Percentiles rank a stretch among this genome's conserved stretches.
Conservation (phyloP, 805 yeast species). For the Saturnispora quitensis region DNA sequence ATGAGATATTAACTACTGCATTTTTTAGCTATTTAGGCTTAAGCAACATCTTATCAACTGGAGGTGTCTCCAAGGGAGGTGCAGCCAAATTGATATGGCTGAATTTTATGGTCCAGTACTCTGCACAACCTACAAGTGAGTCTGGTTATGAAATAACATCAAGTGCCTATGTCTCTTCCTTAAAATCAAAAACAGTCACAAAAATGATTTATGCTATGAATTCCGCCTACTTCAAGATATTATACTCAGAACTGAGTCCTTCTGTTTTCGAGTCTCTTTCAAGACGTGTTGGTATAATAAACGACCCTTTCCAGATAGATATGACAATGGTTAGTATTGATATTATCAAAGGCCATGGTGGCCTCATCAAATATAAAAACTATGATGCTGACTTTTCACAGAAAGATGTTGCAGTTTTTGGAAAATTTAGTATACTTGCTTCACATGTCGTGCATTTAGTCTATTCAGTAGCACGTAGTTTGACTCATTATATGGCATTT, state of each 20-base stretch:
- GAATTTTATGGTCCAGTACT: slow-evolving; percentile 7
- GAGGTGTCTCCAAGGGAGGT: slow-evolving; percentile 6
- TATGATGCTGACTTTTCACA: background rate
- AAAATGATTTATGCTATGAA: slow-evolving; percentile 1
- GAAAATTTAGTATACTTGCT: background rate
- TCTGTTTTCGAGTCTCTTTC: slow-evolving; percentile 3
- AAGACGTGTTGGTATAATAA: slow-evolving; percentile 8
- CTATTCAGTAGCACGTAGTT: background rate
- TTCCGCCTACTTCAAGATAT: slow-evolving; percentile 1
- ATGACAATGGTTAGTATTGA: slow-evolving; percentile 22
- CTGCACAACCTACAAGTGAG: background rate
- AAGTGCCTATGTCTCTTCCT: background rate
- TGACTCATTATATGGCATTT: background rate
- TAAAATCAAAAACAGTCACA: background rate
- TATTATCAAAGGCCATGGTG: slow-evolving; percentile 9
- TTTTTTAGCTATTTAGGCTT: background rate
- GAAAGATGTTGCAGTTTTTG: background rate
- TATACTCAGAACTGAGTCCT: slow-evolving; percentile 12
- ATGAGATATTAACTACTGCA: background rate
- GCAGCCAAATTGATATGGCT: slow-evolving; percentile 6
- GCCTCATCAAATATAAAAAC: background rate
- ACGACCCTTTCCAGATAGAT: slow-evolving; percentile 15
- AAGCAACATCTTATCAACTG: background rate
- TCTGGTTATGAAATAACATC: slow-evolving; percentile 3
- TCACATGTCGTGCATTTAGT: background rate